Percentiles rank a stretch among this genome's conserved stretches.
These are phyloP conservation scores for Wickerhamiella musiphila DNA, from an alignment of 805 yeast species.

Conservation along the genomic window DNA sequence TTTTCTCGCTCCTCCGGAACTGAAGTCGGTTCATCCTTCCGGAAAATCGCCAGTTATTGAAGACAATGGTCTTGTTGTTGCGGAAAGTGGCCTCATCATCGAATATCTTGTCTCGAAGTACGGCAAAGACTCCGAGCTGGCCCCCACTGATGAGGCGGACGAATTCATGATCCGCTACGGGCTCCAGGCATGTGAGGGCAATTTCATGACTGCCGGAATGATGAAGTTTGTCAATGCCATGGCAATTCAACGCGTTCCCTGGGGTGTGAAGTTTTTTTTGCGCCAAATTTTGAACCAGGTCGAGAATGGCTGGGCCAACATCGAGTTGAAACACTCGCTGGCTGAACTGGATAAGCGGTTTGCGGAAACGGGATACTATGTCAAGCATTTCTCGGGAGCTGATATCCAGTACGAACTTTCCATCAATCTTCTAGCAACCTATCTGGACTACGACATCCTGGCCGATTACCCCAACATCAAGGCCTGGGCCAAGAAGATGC, in stretches of 20 bases:
- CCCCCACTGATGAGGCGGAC: conserved; percentile 25
- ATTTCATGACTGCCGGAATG: conserved; percentile 34
- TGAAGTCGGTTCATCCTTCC: conserved; percentile 38
- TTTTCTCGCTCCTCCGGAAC: conserved; percentile 32
- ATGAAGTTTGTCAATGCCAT: conserved; percentile 23
- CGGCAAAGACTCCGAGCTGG: conserved; percentile 27
- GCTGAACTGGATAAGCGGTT: conserved; percentile 27
- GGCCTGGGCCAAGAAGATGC: conserved; percentile 9
- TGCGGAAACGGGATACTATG: conserved; percentile 34
- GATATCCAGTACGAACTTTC: conserved; percentile 30
- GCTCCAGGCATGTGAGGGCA: conserved; percentile 43
- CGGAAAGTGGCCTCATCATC: conserved; percentile 46
- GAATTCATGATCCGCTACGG: conserved; percentile 32
- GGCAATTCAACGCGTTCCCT: conserved; percentile 15
- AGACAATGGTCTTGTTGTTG: conserved; percentile 24
- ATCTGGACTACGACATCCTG: conserved; percentile 1
- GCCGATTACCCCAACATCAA: conserved; percentile 9
- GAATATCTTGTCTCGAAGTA: conserved; percentile 34
- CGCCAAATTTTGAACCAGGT: conserved; percentile 29
- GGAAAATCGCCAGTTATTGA: conserved; percentile 51
- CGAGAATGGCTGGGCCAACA: conserved; percentile 31
- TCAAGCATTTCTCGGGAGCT: conserved; percentile 40
- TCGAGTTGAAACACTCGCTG: conserved; percentile 28
- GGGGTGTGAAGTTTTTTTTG: conserved; percentile 19
- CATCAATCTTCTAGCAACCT: conserved; percentile 1